Evolutionary conservation across 2,329 filamentous ascomycete genomes (phyloP), one percentile per base, ranked within the genome.

Genomic region (Tolypocladium album): DNA sequence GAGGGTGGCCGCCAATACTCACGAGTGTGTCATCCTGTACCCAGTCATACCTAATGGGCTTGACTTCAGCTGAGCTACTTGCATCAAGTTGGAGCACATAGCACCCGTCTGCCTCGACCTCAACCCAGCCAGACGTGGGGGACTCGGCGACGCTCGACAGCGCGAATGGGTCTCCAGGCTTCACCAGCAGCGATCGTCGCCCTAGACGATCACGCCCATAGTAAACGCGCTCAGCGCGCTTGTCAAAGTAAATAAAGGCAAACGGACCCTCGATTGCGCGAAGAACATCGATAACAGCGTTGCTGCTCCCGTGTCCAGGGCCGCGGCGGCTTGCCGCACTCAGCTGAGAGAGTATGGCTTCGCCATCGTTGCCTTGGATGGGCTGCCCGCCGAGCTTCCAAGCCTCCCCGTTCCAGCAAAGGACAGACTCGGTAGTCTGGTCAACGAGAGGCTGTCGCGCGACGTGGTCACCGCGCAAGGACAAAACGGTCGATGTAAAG

Each of bases 401-500:
- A 1, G 92, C 93, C 71, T 99, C 94, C 52, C 94, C 94, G 69
- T 99, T 99, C 94, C 94, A 99, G 79, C 93, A 97, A 2, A 99
- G 79, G 0, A 90, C 78, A 1, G 88, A 90, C 4, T 80, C 79
- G 0, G 80, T 81, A 0, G 66, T 63, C 3, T 69, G 43, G 64
- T 88, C 82, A 50, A 81, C 72, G 4, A 96, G 81, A 2, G 94
- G 94, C 71, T 97, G 94, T 40, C 75, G 71, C 8, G 87, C 84
- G 57, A 94, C 70, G 63, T 83, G 78, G 57, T 85, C 82, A 34
- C 93, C 93, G 66, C 94, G 85, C n/a, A 99, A 78, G 4, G 92
- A 87, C n/a, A 97, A 82, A 0, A 99, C 93, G 0, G 92, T 95
- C 8, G 93, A 94, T 15, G 85, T 82, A 68, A 95, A 88, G 20